These are phyloP conservation scores for Alternaria conjuncta DNA, from an alignment of 2,329 filamentous ascomycete species.

Conservation along the genomic window DNA sequence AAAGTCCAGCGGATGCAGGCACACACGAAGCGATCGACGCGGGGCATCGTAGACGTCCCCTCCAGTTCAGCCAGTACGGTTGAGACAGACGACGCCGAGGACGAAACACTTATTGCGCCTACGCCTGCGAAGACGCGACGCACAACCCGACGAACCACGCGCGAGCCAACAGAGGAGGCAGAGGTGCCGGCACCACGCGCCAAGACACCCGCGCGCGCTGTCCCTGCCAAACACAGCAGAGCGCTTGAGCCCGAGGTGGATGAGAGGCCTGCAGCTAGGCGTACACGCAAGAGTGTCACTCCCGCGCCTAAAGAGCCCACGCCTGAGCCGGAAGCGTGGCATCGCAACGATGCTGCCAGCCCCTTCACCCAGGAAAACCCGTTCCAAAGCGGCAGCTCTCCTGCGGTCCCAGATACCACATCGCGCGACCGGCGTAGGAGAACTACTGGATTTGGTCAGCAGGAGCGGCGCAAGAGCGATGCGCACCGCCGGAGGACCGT, in stretches of 20 bases:
- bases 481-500: conserved; percentile 52
- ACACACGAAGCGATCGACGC: conserved; percentile 82
- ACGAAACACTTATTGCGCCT: conserved; percentile 52
- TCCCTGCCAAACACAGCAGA: conserved; percentile 54
- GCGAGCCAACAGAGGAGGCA: conserved; percentile 51
- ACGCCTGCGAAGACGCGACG: conserved; percentile 43
- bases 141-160: conserved; percentile 44
- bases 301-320: conserved; percentile 54
- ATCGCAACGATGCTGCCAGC: conserved; percentile 58
- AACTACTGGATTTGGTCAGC: conserved; percentile 54
- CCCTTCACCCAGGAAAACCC: conserved; percentile 91
- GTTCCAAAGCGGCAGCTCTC: conserved; percentile 85
- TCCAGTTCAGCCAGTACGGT: conserved; percentile 69
- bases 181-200: conserved; percentile 28
- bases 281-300: conserved; percentile 48
- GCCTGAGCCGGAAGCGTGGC: conserved; percentile 58
- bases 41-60: conserved; percentile 75
- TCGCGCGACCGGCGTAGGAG: conserved; percentile 58
- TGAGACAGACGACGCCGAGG: conserved; percentile 62
- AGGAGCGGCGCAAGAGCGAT: conserved; percentile 53
- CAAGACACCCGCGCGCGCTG: conserved; percentile 46
- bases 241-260: conserved; percentile 45
- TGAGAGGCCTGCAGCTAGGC: conserved; percentile 42
- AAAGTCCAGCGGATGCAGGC: conserved; percentile 78
- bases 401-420: conserved; percentile 52